Conservation (phyloP, 2,329 filamentous ascomycete species). For the Thermothelomyces thermophilus region DNA sequence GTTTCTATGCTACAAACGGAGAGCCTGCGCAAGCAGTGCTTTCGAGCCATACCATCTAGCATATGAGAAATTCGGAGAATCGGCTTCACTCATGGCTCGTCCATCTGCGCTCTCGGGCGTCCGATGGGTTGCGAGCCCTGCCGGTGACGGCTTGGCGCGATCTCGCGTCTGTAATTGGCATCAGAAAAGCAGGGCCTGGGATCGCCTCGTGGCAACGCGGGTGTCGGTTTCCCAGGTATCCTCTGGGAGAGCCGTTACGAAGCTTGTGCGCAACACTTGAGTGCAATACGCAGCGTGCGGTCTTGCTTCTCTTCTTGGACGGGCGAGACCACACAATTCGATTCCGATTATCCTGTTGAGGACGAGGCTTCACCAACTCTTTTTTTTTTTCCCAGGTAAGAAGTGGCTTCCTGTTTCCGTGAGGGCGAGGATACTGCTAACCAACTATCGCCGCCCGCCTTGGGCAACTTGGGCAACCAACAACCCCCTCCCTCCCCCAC, state of each 20-base stretch:
- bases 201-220: slow-evolving; percentile 12
- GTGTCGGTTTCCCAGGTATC: slow-evolving; percentile 21
- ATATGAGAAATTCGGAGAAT: slow-evolving; percentile 66
- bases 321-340: slow-evolving; percentile 25
- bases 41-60: slow-evolving; percentile 41
- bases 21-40: slow-evolving; percentile 35
- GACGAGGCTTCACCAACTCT: slow-evolving; percentile 28
- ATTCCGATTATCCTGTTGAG: slow-evolving; percentile 32
- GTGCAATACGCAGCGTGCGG: slow-evolving; percentile 31
- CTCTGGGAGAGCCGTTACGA: slow-evolving; percentile 28
- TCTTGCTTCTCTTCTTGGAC: slow-evolving; percentile 8
- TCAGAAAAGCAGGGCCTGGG: slow-evolving; percentile 31
- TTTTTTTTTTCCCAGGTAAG: slow-evolving; percentile 27
- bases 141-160: slow-evolving; percentile 29
- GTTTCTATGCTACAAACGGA: slow-evolving; percentile 84
- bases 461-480: not conserved
- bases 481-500: not conserved
- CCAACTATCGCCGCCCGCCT: not conserved
- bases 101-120: slow-evolving; percentile 11
- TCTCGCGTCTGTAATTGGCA: slow-evolving; percentile 29
- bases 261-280: slow-evolving; percentile 30
- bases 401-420: not conserved
- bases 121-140: slow-evolving; percentile 25
- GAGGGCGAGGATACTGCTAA: slow-evolving; percentile 28
- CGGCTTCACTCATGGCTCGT: slow-evolving; percentile 23